These are phyloP conservation scores for Berkeleyomyces basicola DNA, from an alignment of 2,329 filamentous ascomycete species.

Conservation along the genomic window DNA sequence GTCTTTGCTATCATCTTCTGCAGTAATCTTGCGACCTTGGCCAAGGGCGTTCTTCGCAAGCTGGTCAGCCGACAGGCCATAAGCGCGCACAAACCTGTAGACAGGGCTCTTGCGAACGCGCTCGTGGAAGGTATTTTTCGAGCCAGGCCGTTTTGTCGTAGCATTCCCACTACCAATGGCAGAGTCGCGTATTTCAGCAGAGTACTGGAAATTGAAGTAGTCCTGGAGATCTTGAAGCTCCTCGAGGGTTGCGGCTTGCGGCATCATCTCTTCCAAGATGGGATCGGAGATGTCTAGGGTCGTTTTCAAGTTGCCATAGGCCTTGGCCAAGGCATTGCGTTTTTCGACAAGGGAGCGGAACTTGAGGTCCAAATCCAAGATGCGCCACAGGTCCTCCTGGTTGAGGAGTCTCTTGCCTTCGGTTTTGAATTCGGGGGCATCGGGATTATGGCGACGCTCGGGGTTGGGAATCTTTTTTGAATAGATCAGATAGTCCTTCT, in stretches of 20 bases:
- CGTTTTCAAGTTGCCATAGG: constrained; percentile 54
- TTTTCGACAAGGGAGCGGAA: constrained; percentile 88
- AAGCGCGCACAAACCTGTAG: constrained; percentile 69
- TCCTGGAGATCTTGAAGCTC: constrained; percentile 94
- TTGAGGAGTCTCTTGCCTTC: constrained; percentile 75
- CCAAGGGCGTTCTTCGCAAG: constrained; percentile 75
- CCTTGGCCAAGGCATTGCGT: constrained; percentile 66
- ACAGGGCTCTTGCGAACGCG: constrained; percentile 66
- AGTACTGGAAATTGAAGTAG: constrained; percentile 89
- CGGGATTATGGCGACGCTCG: constrained; percentile 45
- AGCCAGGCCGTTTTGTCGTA: constrained; percentile 64
- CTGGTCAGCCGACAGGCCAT: constrained; percentile 77
- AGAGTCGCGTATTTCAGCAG: constrained; percentile 66
- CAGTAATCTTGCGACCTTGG: constrained; percentile 60
- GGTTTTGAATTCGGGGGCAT: constrained; percentile 56
- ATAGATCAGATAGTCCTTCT: constrained; percentile 93
- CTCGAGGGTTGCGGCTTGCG: constrained; percentile 68
- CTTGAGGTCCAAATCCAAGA: constrained; percentile 87
- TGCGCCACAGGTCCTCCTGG: constrained; percentile 87
- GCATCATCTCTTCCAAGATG: constrained; percentile 70
- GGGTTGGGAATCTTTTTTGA: constrained; percentile 52
- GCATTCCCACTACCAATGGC: constrained; percentile 45
- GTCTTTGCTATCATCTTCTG: constrained; percentile 65
- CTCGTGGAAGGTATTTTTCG: constrained; percentile 65
- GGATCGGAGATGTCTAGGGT: constrained; percentile 47